Evolutionary conservation across 306 rosid genomes (phyloP).

Genomic region (Mimosa bimucronata): DNA sequence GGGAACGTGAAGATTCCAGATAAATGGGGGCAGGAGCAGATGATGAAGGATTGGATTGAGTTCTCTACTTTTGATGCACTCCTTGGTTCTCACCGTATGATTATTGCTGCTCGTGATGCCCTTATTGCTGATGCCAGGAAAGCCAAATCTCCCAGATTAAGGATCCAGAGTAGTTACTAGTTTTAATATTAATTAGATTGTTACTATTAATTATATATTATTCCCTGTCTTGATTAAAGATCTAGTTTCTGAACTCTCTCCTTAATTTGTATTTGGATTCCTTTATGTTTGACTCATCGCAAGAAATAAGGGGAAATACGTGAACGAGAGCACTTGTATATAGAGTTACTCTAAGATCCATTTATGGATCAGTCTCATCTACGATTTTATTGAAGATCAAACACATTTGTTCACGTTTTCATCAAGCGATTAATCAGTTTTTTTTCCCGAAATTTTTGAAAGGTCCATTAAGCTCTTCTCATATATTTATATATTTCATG

Average conservation of each 20-base stretch:
- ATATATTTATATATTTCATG: no score
- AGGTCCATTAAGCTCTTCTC: no score
- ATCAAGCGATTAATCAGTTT: no score
- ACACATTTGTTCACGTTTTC: no score
- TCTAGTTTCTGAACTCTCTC: neutral
- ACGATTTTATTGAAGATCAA: no score
- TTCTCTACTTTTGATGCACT: constrained; percentile 44
- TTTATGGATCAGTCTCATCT: neutral
- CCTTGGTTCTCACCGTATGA: constrained; percentile 39
- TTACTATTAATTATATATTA: no score
- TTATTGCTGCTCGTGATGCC: constrained; percentile 54
- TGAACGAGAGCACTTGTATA: neutral
- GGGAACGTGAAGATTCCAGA: constrained; percentile 51
- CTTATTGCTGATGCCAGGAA: constrained; percentile 49
- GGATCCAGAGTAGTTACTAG: constrained; percentile 49
- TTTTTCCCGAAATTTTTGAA: no score
- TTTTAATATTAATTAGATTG: neutral
- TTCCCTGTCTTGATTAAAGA: neutral
- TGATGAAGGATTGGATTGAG: constrained; percentile 58
- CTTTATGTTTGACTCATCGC: neutral
- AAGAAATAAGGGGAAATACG: neutral
- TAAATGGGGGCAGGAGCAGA: constrained; percentile 53
- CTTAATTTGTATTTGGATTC: neutral
- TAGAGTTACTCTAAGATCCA: neutral
- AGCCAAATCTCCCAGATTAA: constrained; percentile 26